Percentiles rank a stretch among this genome's conserved stretches.
phyloP scores from a whole-genome alignment of 306 rosid species.

The Dryas octopetala region DNA sequence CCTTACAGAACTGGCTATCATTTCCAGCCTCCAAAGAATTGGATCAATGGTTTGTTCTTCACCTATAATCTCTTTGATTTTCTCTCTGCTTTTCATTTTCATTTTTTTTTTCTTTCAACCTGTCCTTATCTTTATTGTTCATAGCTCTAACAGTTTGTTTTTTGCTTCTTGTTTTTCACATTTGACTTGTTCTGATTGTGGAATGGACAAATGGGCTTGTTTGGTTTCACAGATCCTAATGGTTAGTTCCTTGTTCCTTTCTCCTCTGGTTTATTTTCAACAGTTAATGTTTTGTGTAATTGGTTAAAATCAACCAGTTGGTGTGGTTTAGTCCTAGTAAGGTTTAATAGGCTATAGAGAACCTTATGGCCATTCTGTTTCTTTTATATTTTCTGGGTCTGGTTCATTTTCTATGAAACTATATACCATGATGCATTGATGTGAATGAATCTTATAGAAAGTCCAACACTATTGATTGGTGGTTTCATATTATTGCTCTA shows the following conservation, averaged over 20 bases:
- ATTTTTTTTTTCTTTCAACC: neutral
- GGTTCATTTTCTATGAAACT: neutral
- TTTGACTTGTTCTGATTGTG: conserved; percentile 20
- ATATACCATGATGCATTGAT: neutral
- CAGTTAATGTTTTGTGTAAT: neutral
- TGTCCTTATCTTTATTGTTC: conserved; percentile 5
- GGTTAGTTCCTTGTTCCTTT: conserved; percentile 54
- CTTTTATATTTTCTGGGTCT: neutral
- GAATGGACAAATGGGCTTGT: conserved; percentile 28
- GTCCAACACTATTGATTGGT: too few relatives aligned
- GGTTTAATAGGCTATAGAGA: too few relatives aligned
- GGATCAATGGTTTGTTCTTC: conserved; percentile 69
- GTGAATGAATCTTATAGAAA: too few relatives aligned
- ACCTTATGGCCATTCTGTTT: neutral
- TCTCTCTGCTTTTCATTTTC: neutral
- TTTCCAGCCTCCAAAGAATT: conserved; percentile 81
- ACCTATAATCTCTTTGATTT: neutral
- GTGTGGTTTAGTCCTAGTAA: too few relatives aligned
- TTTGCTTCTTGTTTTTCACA: conserved; percentile 7
- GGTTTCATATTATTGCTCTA: too few relatives aligned
- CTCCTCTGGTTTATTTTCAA: conserved; percentile 6
- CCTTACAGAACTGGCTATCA: conserved; percentile 84
- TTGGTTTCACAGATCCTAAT: conserved; percentile 74
- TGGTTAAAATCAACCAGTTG: neutral
- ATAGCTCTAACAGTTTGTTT: neutral